These are phyloP conservation scores for Dillenia suffruticosa DNA, from an alignment of 164 flowering plant species.

Conservation along the genomic window DNA sequence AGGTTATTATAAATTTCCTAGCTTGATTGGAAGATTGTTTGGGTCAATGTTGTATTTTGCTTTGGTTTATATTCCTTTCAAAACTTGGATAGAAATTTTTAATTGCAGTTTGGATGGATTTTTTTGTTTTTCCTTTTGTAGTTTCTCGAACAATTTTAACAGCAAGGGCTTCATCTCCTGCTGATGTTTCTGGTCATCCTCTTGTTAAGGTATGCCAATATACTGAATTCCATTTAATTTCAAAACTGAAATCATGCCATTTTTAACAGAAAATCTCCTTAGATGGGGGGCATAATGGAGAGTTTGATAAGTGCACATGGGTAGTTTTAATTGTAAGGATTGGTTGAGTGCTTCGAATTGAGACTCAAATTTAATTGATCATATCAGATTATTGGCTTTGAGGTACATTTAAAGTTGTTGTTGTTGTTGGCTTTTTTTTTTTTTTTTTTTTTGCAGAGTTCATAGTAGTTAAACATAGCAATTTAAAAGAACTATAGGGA, in stretches of 20 bases:
- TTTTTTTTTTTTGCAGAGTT: neutral
- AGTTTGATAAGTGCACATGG: no score
- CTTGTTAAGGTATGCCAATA: conserved; percentile 59
- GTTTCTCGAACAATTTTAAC: conserved; percentile 69
- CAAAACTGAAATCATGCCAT: no score
- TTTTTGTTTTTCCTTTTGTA: conserved; percentile 19
- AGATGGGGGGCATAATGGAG: no score
- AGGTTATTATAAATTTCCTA: no score
- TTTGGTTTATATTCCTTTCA: no score
- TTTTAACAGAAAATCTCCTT: no score
- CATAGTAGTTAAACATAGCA: neutral
- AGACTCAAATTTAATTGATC: neutral
- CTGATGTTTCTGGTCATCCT: conserved; percentile 73
- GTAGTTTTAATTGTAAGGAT: no score
- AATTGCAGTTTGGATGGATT: neutral
- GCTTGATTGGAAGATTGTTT: neutral
- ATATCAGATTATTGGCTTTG: neutral
- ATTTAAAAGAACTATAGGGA: neutral
- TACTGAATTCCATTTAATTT: neutral
- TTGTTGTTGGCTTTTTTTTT: neutral
- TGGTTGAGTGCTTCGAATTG: neutral
- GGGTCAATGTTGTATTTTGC: neutral
- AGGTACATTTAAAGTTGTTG: neutral
- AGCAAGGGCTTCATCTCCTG: conserved; percentile 78
- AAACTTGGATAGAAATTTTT: no score